Conservation (phyloP, 164 flowering plant species). For the Malania oleifera region DNA sequence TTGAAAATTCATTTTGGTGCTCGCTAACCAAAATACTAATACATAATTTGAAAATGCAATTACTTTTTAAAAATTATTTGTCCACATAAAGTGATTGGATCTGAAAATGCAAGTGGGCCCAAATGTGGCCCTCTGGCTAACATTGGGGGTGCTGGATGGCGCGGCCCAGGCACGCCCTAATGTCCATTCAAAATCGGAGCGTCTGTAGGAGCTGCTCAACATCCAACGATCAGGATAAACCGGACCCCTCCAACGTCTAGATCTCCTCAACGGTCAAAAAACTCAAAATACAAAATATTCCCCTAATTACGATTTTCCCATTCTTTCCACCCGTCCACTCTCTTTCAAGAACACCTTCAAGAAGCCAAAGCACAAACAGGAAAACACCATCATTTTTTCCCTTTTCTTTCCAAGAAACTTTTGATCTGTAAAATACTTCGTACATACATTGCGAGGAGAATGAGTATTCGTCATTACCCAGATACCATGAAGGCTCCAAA, state of each 20-base stretch:
- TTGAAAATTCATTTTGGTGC: too few species aligned
- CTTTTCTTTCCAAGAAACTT: neutral
- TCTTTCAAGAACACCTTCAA: too few species aligned
- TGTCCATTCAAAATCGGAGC: conserved; percentile 71
- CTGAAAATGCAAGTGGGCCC: too few species aligned
- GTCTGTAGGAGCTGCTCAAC: conserved; percentile 38
- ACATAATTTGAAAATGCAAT: too few species aligned
- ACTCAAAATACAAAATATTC: conserved; percentile 11
- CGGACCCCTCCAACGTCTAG: conserved; percentile 42
- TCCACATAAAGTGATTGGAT: too few species aligned
- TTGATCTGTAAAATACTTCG: neutral
- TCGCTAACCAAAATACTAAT: too few species aligned
- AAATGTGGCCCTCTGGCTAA: too few species aligned
- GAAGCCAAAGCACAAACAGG: too few species aligned
- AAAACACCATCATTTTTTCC: neutral
- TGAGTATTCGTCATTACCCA: conserved; percentile 45
- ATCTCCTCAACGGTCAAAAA: conserved; percentile 59
- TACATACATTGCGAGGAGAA: conserved; percentile 11
- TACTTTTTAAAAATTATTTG: too few species aligned
- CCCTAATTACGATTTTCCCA: neutral
- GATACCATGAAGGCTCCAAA: conserved; percentile 39
- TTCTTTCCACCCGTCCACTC: neutral
- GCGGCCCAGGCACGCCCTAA: too few species aligned
- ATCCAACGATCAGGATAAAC: conserved; percentile 41
- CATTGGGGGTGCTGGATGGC: too few species aligned